phyloP scores from a whole-genome alignment of 257 asterid genomes.

The Datura wrightii region DNA sequence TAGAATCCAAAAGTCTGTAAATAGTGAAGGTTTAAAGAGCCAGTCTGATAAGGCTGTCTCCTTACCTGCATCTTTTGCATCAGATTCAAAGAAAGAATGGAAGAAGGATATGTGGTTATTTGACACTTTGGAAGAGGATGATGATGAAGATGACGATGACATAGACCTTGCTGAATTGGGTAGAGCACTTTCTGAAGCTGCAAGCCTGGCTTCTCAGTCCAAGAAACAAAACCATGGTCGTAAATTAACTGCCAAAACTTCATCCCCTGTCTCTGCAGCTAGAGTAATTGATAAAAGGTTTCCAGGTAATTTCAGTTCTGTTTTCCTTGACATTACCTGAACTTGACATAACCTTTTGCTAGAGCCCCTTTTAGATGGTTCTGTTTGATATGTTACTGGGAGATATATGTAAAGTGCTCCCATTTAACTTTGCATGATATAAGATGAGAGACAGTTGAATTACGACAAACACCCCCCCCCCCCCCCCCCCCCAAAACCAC shows the following conservation, averaged over 20 bases:
- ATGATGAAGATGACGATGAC: slow-evolving; percentile 50
- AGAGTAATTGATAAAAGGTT: slow-evolving; percentile 51
- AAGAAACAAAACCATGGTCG: slow-evolving; percentile 48
- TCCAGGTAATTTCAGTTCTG: slow-evolving; percentile 55
- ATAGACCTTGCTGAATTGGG: slow-evolving; percentile 76
- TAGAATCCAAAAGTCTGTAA: slow-evolving; percentile 72
- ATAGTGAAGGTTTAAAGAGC: slow-evolving; percentile 36
- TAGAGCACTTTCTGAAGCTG: slow-evolving; percentile 77
- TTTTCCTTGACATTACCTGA: slow-evolving; percentile 10
- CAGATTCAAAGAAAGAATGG: slow-evolving; percentile 52
- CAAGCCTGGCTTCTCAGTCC: slow-evolving; percentile 49
- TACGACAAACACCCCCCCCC: no score
- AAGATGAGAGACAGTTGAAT: background rate
- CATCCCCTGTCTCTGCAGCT: slow-evolving; percentile 39
- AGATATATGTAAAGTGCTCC: background rate
- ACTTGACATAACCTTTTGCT: slow-evolving; percentile 6
- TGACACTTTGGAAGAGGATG: slow-evolving; percentile 49
- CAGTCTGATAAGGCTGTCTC: slow-evolving; percentile 39
- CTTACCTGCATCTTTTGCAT: slow-evolving; percentile 41
- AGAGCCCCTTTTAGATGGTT: slow-evolving; percentile 23
- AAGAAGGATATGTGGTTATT: slow-evolving; percentile 58
- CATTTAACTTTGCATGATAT: slow-evolving; percentile 12
- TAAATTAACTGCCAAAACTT: slow-evolving; percentile 42
- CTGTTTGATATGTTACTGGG: background rate
- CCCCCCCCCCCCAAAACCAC: no score